Evolutionary conservation across 257 asterid genomes (phyloP).

Genomic region (Capsicum rhomboideum): DNA sequence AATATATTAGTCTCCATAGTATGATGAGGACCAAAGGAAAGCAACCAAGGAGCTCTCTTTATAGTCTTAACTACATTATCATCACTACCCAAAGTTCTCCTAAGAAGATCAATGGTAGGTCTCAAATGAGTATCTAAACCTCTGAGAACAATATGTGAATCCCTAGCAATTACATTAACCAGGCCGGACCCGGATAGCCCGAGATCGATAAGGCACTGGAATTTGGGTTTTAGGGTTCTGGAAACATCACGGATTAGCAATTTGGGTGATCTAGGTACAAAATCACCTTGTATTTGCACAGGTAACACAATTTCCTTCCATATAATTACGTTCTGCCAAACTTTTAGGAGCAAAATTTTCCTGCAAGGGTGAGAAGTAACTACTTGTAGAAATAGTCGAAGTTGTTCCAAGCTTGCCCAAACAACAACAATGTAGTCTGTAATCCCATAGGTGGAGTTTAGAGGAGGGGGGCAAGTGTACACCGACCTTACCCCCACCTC

Average conservation of each 20-base stretch:
- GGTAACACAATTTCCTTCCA: too few species aligned
- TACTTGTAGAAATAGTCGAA: too few species aligned
- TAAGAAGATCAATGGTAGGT: neutral
- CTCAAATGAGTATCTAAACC: neutral
- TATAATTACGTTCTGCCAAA: too few species aligned
- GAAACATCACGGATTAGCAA: neutral
- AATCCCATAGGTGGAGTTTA: too few species aligned
- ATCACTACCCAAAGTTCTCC: neutral
- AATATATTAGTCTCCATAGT: neutral
- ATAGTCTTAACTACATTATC: neutral
- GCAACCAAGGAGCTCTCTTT: neutral
- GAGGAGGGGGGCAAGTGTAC: too few species aligned
- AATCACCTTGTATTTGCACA: too few species aligned
- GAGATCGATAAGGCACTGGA: neutral
- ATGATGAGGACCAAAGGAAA: neutral
- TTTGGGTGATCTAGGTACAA: neutral
- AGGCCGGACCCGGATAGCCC: neutral
- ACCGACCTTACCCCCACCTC: too few species aligned
- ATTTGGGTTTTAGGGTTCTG: constrained; percentile 11
- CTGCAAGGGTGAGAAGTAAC: too few species aligned
- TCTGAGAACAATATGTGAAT: neutral
- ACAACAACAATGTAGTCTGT: too few species aligned
- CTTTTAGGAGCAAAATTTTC: too few species aligned
- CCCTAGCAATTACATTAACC: neutral
- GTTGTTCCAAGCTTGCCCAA: too few species aligned